phyloP scores from a whole-genome alignment of 1,139 yeast genomes.

The Sugiyamaella neomexicana region DNA sequence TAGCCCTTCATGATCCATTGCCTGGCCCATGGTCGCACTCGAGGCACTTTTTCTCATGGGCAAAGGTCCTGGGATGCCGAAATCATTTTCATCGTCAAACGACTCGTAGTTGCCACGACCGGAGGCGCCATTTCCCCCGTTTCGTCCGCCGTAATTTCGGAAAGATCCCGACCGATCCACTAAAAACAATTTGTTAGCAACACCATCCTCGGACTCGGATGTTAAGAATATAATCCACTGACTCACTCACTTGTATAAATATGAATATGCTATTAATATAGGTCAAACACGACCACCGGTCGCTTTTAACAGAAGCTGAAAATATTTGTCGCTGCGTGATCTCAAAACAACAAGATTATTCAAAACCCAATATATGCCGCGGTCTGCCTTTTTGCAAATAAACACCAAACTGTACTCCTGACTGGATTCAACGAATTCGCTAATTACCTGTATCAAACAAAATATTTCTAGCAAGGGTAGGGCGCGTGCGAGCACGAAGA shows the following conservation, averaged over 20 bases:
- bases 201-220: no score
- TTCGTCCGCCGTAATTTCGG: slow-evolving; percentile 9
- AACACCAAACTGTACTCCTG: no score
- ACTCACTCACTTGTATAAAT: background rate
- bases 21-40: slow-evolving; percentile 16
- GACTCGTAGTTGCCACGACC: slow-evolving; percentile 14
- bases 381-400: no score
- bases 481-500: background rate
- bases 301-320: no score
- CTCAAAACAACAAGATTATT: no score
- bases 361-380: no score
- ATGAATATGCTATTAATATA: background rate
- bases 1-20: slow-evolving; percentile 25
- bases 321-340: no score
- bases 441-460: background rate
- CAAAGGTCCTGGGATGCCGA: slow-evolving; percentile 19
- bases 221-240: no score
- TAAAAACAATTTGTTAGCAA: no score
- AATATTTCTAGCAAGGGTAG: background rate
- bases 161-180: slow-evolving; percentile 22
- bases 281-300: background rate
- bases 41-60: background rate
- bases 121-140: background rate
- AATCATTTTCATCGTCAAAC: slow-evolving; percentile 18
- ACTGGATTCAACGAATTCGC: background rate